Percentiles rank a stretch among this genome's conserved stretches.
These are phyloP conservation scores for Colletotrichum sansevieriae DNA, from an alignment of 2,329 filamentous ascomycete genomes.

Conservation along the genomic window DNA sequence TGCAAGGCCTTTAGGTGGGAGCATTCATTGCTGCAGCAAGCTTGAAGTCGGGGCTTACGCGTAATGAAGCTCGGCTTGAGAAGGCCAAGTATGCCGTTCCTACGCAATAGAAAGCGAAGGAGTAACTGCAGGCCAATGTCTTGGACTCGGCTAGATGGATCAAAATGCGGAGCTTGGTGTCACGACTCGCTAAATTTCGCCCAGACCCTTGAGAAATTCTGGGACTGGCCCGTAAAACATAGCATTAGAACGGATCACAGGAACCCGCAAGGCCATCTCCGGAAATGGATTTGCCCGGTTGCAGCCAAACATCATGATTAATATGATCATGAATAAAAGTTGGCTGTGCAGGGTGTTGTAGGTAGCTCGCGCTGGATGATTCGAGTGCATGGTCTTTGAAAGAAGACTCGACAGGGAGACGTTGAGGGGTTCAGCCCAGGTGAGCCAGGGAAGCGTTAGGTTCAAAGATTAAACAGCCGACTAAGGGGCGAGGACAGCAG, in stretches of 20 bases:
- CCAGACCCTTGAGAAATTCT: slow-evolving; percentile 14
- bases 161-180: background rate
- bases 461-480: too few relatives aligned
- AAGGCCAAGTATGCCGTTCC: background rate
- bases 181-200: slow-evolving; percentile 5
- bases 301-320: too few relatives aligned
- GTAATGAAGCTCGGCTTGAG: background rate
- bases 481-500: too few relatives aligned
- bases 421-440: too few relatives aligned
- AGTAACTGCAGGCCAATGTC: slow-evolving; percentile 12
- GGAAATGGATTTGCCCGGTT: background rate
- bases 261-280: background rate
- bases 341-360: too few relatives aligned
- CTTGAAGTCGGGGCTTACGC: background rate
- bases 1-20: background rate
- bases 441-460: too few relatives aligned
- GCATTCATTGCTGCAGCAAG: too few relatives aligned
- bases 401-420: too few relatives aligned
- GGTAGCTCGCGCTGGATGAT: too few relatives aligned
- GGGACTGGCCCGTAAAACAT: slow-evolving; percentile 12
- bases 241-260: slow-evolving; percentile 2
- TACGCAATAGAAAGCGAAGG: too few relatives aligned
- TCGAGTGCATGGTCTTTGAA: too few relatives aligned
- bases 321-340: too few relatives aligned
- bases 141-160: background rate